Conservation (phyloP, 352 stramenopile species). For the Thraustochytrium sp. region DNA sequence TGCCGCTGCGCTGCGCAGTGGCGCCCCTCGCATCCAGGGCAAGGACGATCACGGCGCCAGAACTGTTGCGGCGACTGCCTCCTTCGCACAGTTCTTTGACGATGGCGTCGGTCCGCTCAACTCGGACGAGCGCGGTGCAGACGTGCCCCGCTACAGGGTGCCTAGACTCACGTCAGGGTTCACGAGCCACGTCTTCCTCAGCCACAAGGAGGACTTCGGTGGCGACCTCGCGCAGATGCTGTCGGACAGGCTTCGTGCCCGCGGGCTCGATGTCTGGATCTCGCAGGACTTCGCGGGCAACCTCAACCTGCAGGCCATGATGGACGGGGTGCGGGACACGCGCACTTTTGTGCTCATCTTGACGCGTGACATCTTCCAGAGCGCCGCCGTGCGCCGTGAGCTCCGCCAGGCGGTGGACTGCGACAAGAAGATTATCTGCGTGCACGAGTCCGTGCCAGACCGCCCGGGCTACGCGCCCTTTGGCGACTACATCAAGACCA, state of each 20-base stretch:
- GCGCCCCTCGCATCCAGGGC: not conserved
- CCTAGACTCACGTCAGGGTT: not conserved
- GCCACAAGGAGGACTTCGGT: not conserved
- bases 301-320: not conserved
- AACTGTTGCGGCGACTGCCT: not conserved
- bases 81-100: not conserved
- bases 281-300: not conserved
- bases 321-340: not conserved
- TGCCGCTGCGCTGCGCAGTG: no score
- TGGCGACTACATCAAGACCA: no score
- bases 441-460: no score
- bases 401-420: no score
- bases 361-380: no score
- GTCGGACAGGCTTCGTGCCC: not conserved
- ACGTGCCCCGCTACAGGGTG: not conserved
- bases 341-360: no score
- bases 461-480: no score
- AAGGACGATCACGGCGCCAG: not conserved
- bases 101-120: not conserved
- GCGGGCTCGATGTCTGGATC: not conserved
- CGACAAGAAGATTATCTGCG: no score
- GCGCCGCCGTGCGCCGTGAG: no score
- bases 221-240: not conserved
- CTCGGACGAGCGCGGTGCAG: not conserved
- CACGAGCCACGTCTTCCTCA: not conserved